These are phyloP conservation scores for Eremochloa ophiuroides DNA, from an alignment of 176 grass and related monocot species.

Conservation along the genomic window DNA sequence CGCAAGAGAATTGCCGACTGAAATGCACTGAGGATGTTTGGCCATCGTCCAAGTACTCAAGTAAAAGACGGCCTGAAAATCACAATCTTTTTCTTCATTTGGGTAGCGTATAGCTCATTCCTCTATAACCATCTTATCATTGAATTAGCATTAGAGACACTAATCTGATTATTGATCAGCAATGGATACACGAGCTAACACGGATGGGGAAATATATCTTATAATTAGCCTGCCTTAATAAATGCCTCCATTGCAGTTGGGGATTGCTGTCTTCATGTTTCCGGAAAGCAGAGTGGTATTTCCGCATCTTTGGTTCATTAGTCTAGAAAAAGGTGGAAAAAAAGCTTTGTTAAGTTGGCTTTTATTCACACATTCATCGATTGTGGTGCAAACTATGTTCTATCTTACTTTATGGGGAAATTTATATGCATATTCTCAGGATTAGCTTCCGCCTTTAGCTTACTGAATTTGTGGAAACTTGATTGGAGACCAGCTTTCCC, in stretches of 20 bases:
- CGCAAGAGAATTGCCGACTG: not conserved
- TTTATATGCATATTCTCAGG: conserved; percentile 22
- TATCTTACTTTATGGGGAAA: conserved; percentile 21
- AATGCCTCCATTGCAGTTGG: conserved; percentile 29
- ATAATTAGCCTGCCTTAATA: conserved; percentile 1
- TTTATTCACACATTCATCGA: conserved; percentile 7
- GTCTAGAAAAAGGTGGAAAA: conserved; percentile 7
- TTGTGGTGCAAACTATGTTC: not conserved
- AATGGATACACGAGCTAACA: conserved; percentile 18
- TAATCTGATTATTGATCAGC: conserved; percentile 15
- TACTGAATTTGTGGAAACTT: conserved; percentile 26
- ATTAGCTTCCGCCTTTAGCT: conserved; percentile 4
- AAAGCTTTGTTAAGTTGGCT: not conserved
- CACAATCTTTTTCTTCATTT: conserved; percentile 1
- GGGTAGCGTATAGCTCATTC: conserved; percentile 3
- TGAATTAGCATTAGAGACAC: not conserved
- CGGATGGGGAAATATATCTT: not conserved
- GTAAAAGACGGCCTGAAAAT: not conserved
- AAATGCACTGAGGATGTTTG: not conserved
- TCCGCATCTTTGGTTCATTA: conserved; percentile 15
- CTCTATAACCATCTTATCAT: not conserved
- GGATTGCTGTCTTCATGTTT: conserved; percentile 37
- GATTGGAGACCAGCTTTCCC: conserved; percentile 19
- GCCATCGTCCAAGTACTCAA: not conserved
- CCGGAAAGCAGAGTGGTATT: conserved; percentile 4